A percentile compares a stretch with the other conserved stretches of the same genome.
Evolutionary conservation across 306 rosid species (phyloP).

Genomic region (Dalbergia cochinchinensis): DNA sequence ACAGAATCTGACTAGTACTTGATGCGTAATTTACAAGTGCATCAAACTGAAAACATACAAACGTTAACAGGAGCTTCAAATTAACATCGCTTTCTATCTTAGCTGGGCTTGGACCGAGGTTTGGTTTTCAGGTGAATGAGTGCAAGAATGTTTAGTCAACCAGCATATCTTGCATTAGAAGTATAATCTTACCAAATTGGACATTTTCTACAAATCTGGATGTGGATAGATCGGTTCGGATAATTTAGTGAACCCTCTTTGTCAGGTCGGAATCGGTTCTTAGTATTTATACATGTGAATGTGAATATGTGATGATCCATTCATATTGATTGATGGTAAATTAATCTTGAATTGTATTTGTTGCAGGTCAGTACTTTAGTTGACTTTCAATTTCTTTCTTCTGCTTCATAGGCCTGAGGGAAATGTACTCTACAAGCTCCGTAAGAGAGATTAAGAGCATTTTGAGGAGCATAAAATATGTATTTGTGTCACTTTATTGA

Average conservation of each 20-base stretch:
- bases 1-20: conserved; percentile 27
- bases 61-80: neutral
- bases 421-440: conserved; percentile 12
- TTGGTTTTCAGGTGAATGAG: conserved; percentile 29
- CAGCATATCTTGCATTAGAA: conserved; percentile 25
- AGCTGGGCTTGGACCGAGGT: conserved; percentile 4
- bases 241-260: conserved; percentile 1
- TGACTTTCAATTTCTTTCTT: conserved; percentile 8
- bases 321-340: conserved; percentile 19
- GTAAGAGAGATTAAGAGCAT: conserved; percentile 5
- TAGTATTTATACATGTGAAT: neutral
- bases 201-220: neutral
- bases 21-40: neutral
- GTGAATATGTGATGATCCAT: conserved; percentile 4
- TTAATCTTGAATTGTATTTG: neutral
- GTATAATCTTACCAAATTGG: neutral
- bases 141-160: neutral
- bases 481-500: neutral
- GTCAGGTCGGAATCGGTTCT: conserved; percentile 18
- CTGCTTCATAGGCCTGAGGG: conserved; percentile 12
- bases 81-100: conserved; percentile 9
- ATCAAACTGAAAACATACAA: conserved; percentile 8
- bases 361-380: neutral
- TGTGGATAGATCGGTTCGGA: conserved; percentile 2
- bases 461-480: conserved; percentile 12